A percentile compares a stretch with the other conserved stretches of the same genome.
These are phyloP conservation scores for Paxillus rubicundulus DNA, from an alignment of 768 basidiomycete genomes.

Conservation along the genomic window DNA sequence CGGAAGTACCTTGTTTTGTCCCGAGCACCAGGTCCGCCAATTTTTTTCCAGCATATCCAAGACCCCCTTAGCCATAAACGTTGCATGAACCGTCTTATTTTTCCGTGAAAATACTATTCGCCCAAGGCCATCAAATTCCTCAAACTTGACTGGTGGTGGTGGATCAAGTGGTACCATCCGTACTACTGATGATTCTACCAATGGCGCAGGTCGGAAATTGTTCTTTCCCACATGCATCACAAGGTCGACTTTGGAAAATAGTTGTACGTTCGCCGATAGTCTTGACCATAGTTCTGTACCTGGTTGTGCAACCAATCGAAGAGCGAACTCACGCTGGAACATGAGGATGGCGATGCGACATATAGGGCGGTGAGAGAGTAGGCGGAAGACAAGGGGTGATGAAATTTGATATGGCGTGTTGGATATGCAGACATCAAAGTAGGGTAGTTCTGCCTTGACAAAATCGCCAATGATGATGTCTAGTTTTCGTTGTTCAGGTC, in stretches of 20 bases:
- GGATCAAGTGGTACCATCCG: slow-evolving; percentile 90
- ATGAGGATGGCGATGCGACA: slow-evolving; percentile 95
- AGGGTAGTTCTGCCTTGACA: slow-evolving; percentile 96
- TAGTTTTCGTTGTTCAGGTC: slow-evolving; percentile 93
- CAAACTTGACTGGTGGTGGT: slow-evolving; percentile 92
- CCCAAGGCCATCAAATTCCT: slow-evolving; percentile 95
- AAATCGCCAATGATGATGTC: slow-evolving; percentile 97
- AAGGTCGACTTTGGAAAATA: slow-evolving; percentile 95
- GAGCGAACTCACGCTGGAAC: slow-evolving; percentile 99
- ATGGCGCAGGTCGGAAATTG: slow-evolving; percentile 93
- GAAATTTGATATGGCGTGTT: slow-evolving; percentile 99
- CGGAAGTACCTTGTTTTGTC: slow-evolving; percentile 57
- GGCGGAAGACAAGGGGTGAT: slow-evolving; percentile 93
- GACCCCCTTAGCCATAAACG: slow-evolving; percentile 92
- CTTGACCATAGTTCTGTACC: slow-evolving; percentile 88
- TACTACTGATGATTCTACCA: slow-evolving; percentile 92
- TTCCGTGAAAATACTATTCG: slow-evolving; percentile 86
- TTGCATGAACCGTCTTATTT: slow-evolving; percentile 88
- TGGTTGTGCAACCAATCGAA: slow-evolving; percentile 85
- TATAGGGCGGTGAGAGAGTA: slow-evolving; percentile 93
- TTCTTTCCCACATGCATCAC: slow-evolving; percentile 96
- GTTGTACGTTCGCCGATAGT: slow-evolving; percentile 93
- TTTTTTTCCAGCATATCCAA: slow-evolving; percentile 93
- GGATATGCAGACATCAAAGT: slow-evolving; percentile 98
- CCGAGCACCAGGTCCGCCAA: slow-evolving; percentile 87